Conservation (phyloP, 345 rosid species). For the Gossypium longicalyx region DNA sequence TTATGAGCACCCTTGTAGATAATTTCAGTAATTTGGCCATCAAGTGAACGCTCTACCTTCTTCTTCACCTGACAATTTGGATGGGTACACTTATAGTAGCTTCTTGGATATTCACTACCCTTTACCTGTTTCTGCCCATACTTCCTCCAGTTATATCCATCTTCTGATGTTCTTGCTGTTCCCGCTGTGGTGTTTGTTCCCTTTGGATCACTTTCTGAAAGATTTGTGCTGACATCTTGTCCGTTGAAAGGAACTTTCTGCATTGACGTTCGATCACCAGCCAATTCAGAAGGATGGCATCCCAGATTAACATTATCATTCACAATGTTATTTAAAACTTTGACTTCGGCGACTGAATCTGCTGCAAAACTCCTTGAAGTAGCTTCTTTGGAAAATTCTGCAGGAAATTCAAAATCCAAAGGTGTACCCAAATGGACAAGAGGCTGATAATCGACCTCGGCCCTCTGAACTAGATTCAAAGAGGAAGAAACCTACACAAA, state of each 20-base stretch:
- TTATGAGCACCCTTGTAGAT: conserved; percentile 57
- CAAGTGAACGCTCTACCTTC: conserved; percentile 56
- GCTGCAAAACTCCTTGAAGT: conserved; percentile 15
- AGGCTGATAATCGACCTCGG: conserved; percentile 21
- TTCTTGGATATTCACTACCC: conserved; percentile 62
- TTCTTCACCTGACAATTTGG: conserved; percentile 54
- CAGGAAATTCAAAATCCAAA: conserved; percentile 34
- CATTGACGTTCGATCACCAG: conserved; percentile 13
- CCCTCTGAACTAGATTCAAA: conserved; percentile 27
- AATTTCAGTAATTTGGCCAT: conserved; percentile 61
- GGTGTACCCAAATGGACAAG: conserved; percentile 19
- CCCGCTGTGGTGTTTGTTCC: conserved; percentile 27
- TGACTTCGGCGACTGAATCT: conserved; percentile 23
- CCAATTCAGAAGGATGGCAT: conserved; percentile 21
- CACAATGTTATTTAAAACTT: conserved; percentile 18
- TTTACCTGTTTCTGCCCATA: conserved; percentile 66
- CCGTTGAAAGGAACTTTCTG: conserved; percentile 22
- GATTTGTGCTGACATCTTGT: conserved; percentile 15
- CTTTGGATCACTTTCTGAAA: conserved; percentile 26
- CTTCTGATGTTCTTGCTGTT: conserved; percentile 41
- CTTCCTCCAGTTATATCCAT: conserved; percentile 64
- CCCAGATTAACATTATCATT: conserved; percentile 26
- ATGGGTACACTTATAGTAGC: conserved; percentile 61
- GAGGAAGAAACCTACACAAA: conserved; percentile 16
- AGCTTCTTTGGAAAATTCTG: conserved; percentile 28